Evolutionary conservation across 2,329 filamentous ascomycete genomes (phyloP).

Genomic region (Lasiodiplodia theobromae): DNA sequence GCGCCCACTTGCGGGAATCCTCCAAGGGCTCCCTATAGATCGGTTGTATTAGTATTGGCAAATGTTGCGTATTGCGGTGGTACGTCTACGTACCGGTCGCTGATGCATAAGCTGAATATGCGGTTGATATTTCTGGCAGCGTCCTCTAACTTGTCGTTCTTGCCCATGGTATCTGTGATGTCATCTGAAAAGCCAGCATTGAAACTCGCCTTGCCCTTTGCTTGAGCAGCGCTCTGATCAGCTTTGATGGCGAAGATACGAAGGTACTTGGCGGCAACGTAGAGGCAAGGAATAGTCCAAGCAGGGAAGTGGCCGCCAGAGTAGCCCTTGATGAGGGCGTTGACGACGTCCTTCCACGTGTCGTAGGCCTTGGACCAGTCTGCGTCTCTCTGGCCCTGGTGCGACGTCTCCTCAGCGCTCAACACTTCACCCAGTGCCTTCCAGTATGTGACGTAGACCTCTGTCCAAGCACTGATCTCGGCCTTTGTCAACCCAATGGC

Average conservation of each 20-base stretch:
- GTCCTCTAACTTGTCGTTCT: slow-evolving; percentile 87
- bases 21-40: slow-evolving; percentile 68
- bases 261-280: slow-evolving; percentile 84
- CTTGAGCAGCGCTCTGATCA: slow-evolving; percentile 70
- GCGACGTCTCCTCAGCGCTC: slow-evolving; percentile 64
- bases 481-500: slow-evolving; percentile 65
- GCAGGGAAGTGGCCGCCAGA: slow-evolving; percentile 77
- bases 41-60: not conserved
- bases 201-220: slow-evolving; percentile 55
- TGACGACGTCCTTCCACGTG: slow-evolving; percentile 84
- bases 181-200: slow-evolving; percentile 75
- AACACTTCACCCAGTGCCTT: slow-evolving; percentile 78
- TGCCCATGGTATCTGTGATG: slow-evolving; percentile 68
- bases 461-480: slow-evolving; percentile 82
- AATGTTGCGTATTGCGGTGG: slow-evolving; percentile 53
- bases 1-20: slow-evolving; percentile 96
- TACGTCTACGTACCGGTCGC: slow-evolving; percentile 72
- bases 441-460: slow-evolving; percentile 86
- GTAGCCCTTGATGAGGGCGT: slow-evolving; percentile 80
- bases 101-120: slow-evolving; percentile 89
- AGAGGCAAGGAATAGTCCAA: slow-evolving; percentile 93
- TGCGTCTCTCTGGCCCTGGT: slow-evolving; percentile 54
- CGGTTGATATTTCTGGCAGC: slow-evolving; percentile 89
- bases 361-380: slow-evolving; percentile 87
- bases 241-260: slow-evolving; percentile 89